These are phyloP conservation scores for Wallacemonas sp. DNA, from an alignment of 208 protist species.

Conservation along the genomic window DNA sequence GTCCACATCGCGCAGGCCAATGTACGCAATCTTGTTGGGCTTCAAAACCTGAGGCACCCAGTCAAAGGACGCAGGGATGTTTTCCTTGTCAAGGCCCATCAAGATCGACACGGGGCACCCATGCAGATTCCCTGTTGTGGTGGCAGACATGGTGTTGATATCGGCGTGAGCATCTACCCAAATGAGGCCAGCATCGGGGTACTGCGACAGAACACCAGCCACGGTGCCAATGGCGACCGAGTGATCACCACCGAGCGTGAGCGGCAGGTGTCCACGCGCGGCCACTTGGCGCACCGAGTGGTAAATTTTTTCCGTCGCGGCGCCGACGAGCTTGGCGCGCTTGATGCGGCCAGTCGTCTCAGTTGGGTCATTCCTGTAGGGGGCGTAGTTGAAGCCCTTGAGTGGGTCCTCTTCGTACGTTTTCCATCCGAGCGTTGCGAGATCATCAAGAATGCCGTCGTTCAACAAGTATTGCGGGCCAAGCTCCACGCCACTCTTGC, in stretches of 20 bases:
- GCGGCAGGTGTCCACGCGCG: conserved; percentile 36
- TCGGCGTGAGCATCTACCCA: conserved; percentile 84
- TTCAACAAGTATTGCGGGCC: conserved; percentile 45
- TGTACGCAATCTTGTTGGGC: conserved; percentile 59
- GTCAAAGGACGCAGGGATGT: conserved; percentile 38
- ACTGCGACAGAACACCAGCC: conserved; percentile 31
- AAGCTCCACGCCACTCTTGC: conserved; percentile 42
- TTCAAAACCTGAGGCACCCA: conserved; percentile 43
- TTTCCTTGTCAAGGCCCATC: conserved; percentile 44
- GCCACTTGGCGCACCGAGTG: conserved; percentile 37
- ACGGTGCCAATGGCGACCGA: conserved; percentile 54
- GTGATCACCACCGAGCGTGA: conserved; percentile 46
- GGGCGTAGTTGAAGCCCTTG: conserved; percentile 32
- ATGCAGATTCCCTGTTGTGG: conserved; percentile 68
- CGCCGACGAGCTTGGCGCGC: conserved; percentile 30
- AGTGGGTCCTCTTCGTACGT: conserved; percentile 29
- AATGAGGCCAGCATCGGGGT: conserved; percentile 58
- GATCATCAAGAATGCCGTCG: conserved; percentile 35
- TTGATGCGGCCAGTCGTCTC: conserved; percentile 36
- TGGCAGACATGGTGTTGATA: conserved; percentile 66
- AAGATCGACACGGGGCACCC: conserved; percentile 71
- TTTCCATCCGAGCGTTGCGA: conserved; percentile 43
- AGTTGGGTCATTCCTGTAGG: conserved; percentile 23
- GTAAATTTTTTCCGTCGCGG: conserved; percentile 40
- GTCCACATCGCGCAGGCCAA: conserved; percentile 67